Percentiles rank a stretch among this genome's conserved stretches.
Conservation (phyloP, 805 yeast species). For the Barnettozyma siamensis region DNA sequence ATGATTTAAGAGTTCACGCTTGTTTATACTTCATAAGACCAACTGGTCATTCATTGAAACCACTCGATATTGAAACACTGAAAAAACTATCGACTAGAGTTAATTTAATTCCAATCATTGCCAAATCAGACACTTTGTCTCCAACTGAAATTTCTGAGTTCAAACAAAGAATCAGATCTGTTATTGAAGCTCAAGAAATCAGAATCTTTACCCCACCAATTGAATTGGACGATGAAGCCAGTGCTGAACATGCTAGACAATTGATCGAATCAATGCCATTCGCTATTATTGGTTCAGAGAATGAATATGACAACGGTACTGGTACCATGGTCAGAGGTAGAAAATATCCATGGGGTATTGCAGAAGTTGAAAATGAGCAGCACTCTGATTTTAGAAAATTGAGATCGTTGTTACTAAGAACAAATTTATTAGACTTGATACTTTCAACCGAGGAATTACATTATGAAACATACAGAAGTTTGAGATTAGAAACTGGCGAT, state of each 20-base stretch:
- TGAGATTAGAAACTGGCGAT: constrained; percentile 53
- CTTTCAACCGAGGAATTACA: constrained; percentile 76
- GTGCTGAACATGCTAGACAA: constrained; percentile 75
- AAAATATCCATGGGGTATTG: constrained; percentile 87
- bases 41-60: constrained; percentile 81
- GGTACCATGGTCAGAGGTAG: constrained; percentile 72
- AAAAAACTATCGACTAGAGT: constrained; percentile 73
- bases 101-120: constrained; percentile 80
- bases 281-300: constrained; percentile 75
- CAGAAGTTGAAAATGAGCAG: constrained; percentile 78
- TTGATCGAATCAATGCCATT: constrained; percentile 83
- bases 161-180: constrained; percentile 62
- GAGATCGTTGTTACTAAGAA: constrained; percentile 71
- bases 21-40: constrained; percentile 89
- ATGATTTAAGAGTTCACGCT: constrained; percentile 86
- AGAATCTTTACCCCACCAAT: constrained; percentile 80
- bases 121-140: constrained; percentile 23
- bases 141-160: constrained; percentile 24
- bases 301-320: constrained; percentile 54
- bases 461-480: constrained; percentile 71
- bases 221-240: constrained; percentile 66
- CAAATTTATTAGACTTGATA: constrained; percentile 77
- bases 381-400: constrained; percentile 84
- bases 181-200: constrained; percentile 79
- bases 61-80: constrained; percentile 86